Conservation (phyloP, 495 filamentous ascomycete species). For the Podospora appendiculata region DNA sequence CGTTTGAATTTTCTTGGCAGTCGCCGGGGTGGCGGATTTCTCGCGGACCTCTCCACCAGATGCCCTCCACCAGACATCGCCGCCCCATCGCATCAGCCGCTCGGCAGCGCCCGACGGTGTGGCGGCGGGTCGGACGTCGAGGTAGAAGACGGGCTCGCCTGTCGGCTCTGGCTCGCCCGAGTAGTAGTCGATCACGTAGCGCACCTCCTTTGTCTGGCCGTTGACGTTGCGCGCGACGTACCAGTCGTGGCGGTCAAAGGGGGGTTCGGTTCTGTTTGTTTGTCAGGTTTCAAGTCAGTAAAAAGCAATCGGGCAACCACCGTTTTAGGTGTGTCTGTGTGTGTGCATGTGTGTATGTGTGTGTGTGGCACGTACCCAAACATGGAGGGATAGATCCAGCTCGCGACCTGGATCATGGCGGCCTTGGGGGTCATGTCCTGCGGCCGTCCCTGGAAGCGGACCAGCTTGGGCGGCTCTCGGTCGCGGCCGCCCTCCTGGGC, state of each 20-base stretch:
- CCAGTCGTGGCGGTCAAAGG: constrained; percentile 99
- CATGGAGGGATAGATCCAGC: constrained; percentile 66
- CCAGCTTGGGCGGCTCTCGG: constrained; percentile 53
- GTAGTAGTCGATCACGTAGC: constrained; percentile 99
- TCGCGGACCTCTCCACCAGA: constrained; percentile 58
- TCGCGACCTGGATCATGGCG: constrained; percentile 66
- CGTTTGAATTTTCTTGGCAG: not conserved
- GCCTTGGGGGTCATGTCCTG: constrained; percentile 88
- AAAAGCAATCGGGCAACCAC: not conserved
- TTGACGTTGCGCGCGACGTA: constrained; percentile 65
- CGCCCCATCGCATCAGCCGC: constrained; percentile 80
- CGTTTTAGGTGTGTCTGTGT: no score
- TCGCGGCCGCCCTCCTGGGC: constrained; percentile 23
- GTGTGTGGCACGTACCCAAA: constrained; percentile 51
- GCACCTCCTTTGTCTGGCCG: constrained; percentile 60
- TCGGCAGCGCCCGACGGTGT: constrained; percentile 79
- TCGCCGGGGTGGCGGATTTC: no score
- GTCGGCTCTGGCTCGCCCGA: constrained; percentile 76
- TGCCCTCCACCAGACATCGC: constrained; percentile 87
- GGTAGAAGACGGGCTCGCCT: constrained; percentile 91
- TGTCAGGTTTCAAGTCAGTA: not conserved
- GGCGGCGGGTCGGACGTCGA: constrained; percentile 94
- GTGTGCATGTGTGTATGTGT: no score
- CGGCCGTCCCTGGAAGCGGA: constrained; percentile 83
- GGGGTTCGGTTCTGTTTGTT: constrained; percentile 55